Conservation (phyloP, 371 early-diverging fungal genomes). For the Entomophthora muscae region DNA sequence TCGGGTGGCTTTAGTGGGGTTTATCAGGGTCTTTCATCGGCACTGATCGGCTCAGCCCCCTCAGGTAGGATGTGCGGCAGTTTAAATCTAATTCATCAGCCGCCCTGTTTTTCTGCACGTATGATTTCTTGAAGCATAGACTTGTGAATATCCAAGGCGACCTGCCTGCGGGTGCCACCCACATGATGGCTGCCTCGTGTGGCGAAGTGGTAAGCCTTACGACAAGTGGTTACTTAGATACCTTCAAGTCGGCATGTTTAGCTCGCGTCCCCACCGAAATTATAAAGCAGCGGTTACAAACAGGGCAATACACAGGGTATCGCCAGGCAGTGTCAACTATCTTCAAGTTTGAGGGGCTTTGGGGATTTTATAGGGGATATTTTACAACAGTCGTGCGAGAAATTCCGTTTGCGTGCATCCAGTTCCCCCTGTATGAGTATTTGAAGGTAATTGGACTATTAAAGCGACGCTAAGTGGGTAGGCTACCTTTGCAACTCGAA, state of each 20-base stretch:
- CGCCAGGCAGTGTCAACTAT: conserved; percentile 39
- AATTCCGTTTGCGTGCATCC: conserved; percentile 91
- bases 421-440: conserved; percentile 88
- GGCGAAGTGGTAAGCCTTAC: conserved; percentile 65
- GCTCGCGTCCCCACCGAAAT: conserved; percentile 92
- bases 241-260: conserved; percentile 66
- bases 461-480: not conserved
- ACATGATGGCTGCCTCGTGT: conserved; percentile 77
- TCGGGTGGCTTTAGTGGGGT: conserved; percentile 85
- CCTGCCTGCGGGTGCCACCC: conserved; percentile 33
- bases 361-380: conserved; percentile 85
- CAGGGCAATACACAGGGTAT: conserved; percentile 52
- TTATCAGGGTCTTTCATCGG: conserved; percentile 80
- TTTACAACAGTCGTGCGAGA: conserved; percentile 76
- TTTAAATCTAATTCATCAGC: conserved; percentile 25
- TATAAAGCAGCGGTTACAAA: conserved; percentile 88
- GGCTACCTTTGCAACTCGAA: not conserved
- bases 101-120: conserved; percentile 79
- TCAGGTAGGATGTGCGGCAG: conserved; percentile 30
- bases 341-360: conserved; percentile 43
- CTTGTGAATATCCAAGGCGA: conserved; percentile 20
- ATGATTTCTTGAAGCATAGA: conserved; percentile 56
- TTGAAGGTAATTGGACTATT: conserved; percentile 31
- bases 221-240: not conserved
- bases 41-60: conserved; percentile 85